Percentiles rank a stretch among this genome's conserved stretches.
Evolutionary conservation across 306 rosid species (phyloP).

Genomic region (Rosa lucieae): DNA sequence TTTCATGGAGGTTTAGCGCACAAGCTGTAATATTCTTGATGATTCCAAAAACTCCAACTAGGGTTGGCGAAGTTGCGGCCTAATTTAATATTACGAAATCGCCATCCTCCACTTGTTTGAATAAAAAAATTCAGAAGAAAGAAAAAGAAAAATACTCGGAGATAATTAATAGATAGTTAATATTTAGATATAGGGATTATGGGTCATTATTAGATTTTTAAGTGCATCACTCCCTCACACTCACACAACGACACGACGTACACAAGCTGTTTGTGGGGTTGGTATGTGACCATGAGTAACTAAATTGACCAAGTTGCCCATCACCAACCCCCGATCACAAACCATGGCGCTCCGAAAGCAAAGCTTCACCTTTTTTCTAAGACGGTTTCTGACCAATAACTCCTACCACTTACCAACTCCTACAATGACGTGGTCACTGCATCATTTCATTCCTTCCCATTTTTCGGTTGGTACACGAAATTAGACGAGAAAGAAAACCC

Average conservation of each 20-base stretch:
- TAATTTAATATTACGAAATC: background rate
- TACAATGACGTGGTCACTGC: background rate
- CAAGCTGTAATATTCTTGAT: background rate
- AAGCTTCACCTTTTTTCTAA: background rate
- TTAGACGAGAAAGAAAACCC: no score
- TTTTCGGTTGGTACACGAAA: background rate
- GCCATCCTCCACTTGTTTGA: background rate
- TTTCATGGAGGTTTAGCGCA: background rate
- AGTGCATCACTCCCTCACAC: background rate
- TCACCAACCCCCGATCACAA: constrained; percentile 32
- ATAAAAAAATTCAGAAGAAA: no score
- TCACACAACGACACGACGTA: background rate
- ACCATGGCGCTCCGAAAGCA: background rate
- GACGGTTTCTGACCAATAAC: background rate
- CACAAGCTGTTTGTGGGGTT: constrained; percentile 11
- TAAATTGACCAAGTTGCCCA: constrained; percentile 15
- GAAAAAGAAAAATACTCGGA: background rate
- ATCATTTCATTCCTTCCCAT: background rate
- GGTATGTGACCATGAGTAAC: background rate
- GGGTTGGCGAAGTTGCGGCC: background rate
- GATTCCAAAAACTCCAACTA: background rate
- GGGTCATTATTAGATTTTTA: background rate
- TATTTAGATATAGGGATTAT: background rate
- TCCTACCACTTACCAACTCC: background rate
- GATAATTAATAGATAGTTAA: background rate